Base-by-base conservation (phyloP, 2,329 filamentous ascomycete species). In the Colletotrichum godetiae region DNA sequence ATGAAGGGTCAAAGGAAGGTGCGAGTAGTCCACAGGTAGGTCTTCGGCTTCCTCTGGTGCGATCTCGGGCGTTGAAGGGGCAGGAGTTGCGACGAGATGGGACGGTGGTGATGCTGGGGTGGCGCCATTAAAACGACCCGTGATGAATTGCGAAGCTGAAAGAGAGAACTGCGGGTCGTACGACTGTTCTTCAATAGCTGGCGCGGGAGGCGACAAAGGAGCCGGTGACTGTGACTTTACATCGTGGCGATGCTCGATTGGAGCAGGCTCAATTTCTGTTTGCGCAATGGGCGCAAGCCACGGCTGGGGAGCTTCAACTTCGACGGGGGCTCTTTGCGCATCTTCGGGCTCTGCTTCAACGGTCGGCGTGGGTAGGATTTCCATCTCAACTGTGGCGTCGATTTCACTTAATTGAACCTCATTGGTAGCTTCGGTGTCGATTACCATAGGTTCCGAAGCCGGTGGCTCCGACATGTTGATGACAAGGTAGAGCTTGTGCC, bases 91-190 rank as follows among this genome's bases (percentile, higher is more conserved):
- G 4, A 35, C 22, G 35, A 69, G 31, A 27, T 15, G 12, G 0
- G n/a, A 35, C 24, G 57, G 67, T 27, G 60, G 53, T 15, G 35
- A 59, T 13, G 52, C 52, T 1, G 42, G 53, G 27, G 81, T 19
- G 22, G 42, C 46, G 7, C 57, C 56, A 11, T 19, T 57, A 5
- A 82, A 76, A 24, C 79, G 79, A 24, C 75, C 73, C 37, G 83
- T 62, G 46, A 83, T 81, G 65, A 77, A 67, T 8, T 76, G 72
- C 6, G 71, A 77, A 49, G 78, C 73, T 8, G 76, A 72, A 35
- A 76, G 73, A 53, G 79, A 75, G 74, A 82, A 83, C 42, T 82
- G 81, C 7, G 76, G 77, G 5, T 75, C 72, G 67, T 83, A 83
- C 24, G 79, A 11, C 7, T n/a, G 19, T 7, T 49, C 15, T n/a